Base-by-base conservation (phyloP, 2,329 filamentous ascomycete species). In the Cordyceps cicadae region DNA sequence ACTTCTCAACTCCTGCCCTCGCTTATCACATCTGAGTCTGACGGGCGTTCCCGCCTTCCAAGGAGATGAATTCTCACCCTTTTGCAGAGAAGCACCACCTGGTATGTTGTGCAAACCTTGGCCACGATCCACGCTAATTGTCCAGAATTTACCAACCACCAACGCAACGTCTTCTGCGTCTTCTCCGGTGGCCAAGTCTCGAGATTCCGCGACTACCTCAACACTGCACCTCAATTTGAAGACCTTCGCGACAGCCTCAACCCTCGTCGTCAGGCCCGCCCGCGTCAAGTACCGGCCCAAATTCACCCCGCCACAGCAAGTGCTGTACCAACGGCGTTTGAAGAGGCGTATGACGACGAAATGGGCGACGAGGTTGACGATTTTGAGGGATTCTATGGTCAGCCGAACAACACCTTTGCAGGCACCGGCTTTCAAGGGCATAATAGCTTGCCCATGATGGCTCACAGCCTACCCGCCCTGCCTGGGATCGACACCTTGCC, bases 91-190 rank as follows among this genome's bases (percentile, higher is more conserved):
- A 67, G 91, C 94, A 1, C 94, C 94, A 43, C 75, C 82, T 62
- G 87, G 87, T 88, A 78, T 64, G 26, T 45, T 41, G 37, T 48
- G 9, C 41, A 48, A 15, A 9, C 5, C 59, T 34, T 24, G 19
- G 12, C 2, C 59, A 21, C 43, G 24, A 51, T 26, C 9, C 3
- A 46, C 61, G 54, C 70, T 76, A 59, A 76, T 63, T 24, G n/a
- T 17, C 3, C 60, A 86, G 94, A 97, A 74, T 99, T 99, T 71
- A 97, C 92, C 19, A 89, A 93, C 52, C 92, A 97, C 70, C 94
- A 99, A 72, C 86, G 94, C 64, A 88, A 93, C 57, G 91, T 97
- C 8, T 99, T 99, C 71, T 99, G 94, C 70, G 94, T 99, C 59
- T 99, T 99, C 73, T 97, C 92, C 1, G 93, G 94, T 6, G 82